Evolutionary conservation across 495 filamentous ascomycete genomes (phyloP).

Genomic region (Cairneyella variabilis): DNA sequence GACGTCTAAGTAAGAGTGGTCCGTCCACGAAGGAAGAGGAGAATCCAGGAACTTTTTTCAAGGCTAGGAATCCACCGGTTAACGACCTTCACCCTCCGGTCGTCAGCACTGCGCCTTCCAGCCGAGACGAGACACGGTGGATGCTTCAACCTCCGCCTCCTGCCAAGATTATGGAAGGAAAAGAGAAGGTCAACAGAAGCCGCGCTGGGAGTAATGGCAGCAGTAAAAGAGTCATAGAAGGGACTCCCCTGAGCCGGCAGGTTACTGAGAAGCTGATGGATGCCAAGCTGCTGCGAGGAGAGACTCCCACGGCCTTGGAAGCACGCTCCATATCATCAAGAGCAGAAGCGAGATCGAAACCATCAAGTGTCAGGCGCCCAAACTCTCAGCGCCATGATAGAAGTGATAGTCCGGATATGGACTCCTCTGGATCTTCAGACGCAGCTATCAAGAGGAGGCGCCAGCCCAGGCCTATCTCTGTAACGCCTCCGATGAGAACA

Average conservation of each 20-base stretch:
- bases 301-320: conserved; percentile 15
- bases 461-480: conserved; percentile 17
- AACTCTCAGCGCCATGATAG: conserved; percentile 9
- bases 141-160: conserved; percentile 87
- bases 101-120: conserved; percentile 66
- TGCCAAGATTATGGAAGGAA: conserved; percentile 84
- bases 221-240: conserved; percentile 25
- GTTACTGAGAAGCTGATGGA: conserved; percentile 33
- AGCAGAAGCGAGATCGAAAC: conserved; percentile 2
- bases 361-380: conserved; percentile 1
- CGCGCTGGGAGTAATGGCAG: conserved; percentile 43
- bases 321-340: conserved; percentile 5
- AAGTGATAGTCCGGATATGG: conserved; percentile 13
- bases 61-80: conserved; percentile 70
- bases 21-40: conserved; percentile 38
- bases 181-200: conserved; percentile 54
- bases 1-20: conserved; percentile 48
- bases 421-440: conserved; percentile 9
- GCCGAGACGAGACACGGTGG: conserved; percentile 70
- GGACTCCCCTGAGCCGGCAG: conserved; percentile 33
- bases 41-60: conserved; percentile 48
- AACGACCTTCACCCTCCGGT: conserved; percentile 86
- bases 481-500: conserved; percentile 7
- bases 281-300: conserved; percentile 28
- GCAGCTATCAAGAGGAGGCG: conserved; percentile 10